Evolutionary conservation across 306 rosid genomes (phyloP).

Genomic region (Sicyos baderoa): DNA sequence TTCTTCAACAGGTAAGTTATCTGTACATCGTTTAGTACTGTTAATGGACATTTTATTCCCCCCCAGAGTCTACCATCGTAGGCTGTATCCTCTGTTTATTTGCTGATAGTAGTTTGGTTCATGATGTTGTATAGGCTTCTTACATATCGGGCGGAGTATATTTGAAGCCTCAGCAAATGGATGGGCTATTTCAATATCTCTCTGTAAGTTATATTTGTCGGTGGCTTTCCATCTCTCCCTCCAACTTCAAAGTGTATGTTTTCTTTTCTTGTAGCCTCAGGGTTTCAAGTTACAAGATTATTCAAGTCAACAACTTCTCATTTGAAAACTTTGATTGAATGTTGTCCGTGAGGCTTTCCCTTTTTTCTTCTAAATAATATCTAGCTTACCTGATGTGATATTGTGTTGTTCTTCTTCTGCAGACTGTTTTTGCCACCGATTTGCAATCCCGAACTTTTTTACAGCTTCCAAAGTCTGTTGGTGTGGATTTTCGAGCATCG

Average conservation of each 20-base stretch:
- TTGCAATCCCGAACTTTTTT: constrained; percentile 82
- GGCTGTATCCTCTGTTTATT: background rate
- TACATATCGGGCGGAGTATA: constrained; percentile 90
- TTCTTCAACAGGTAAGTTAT: constrained; percentile 91
- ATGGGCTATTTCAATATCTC: constrained; percentile 85
- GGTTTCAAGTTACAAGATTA: background rate
- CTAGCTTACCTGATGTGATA: constrained; percentile 15
- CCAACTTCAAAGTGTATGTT: background rate
- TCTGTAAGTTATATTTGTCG: constrained; percentile 43
- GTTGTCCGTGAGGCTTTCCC: background rate
- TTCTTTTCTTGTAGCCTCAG: background rate
- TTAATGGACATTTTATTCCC: background rate
- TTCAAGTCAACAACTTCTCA: background rate
- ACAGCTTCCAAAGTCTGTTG: constrained; percentile 87
- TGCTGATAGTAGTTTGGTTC: constrained; percentile 10
- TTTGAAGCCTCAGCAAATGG: constrained; percentile 76
- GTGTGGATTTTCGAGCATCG: constrained; percentile 99
- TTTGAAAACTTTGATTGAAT: background rate
- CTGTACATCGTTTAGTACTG: background rate
- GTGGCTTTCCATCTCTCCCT: background rate
- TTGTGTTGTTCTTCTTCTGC: constrained; percentile 30
- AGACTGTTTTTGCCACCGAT: constrained; percentile 94
- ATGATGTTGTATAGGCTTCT: constrained; percentile 58
- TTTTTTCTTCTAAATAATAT: background rate
- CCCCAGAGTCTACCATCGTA: background rate